Evolutionary conservation across 495 filamentous ascomycete species (phyloP), one percentile per base, ranked within the genome.

Genomic region (Penicillium coprophilum): DNA sequence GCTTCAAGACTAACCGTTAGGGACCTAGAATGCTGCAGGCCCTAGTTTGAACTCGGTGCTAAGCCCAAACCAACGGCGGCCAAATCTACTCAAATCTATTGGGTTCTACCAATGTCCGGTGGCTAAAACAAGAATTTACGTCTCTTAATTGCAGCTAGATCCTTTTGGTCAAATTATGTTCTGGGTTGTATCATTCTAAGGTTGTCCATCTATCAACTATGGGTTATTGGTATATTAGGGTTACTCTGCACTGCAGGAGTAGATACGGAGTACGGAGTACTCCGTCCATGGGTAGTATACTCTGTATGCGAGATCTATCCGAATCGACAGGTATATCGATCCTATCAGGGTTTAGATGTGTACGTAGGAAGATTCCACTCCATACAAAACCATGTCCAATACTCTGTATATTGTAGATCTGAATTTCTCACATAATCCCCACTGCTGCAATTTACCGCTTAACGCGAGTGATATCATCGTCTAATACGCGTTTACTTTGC

Each of bases 381-480:
- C 27, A 8, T 31, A 34, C 3, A 15, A 13, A 15, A 27, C 7
- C 24, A 27, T 27, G 7, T 27, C 24, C 24, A 27, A 27, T 27
- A 2, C 24, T 27, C 4, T 27, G 32, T 12, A 32, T 12, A 31
- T 4, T 0, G n/a, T 38, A 17, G 34, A 38, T 38, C 34, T 38
- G 34, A 8, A 8, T 38, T 17, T 27, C 24, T 27, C 24, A 0
- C 11, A 32, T 10, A 32, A 32, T 32, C 30, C 12, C 31, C 30
- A 12, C 9, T 12, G 12, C 31, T 34, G 3, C 31, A 38, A 38
- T 38, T 38, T 38, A 28, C 31, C 45, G 46, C 54, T 49, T 27
- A 49, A 39, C 40, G 28, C 49, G 10, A 24, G 58, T 65, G 62
- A 65, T 65, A 65, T 65, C 62, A 65, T 65, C 47, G 52, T 20